These are phyloP conservation scores for Priceomyces fermenticarens DNA, from an alignment of 805 yeast genomes.

Conservation along the genomic window DNA sequence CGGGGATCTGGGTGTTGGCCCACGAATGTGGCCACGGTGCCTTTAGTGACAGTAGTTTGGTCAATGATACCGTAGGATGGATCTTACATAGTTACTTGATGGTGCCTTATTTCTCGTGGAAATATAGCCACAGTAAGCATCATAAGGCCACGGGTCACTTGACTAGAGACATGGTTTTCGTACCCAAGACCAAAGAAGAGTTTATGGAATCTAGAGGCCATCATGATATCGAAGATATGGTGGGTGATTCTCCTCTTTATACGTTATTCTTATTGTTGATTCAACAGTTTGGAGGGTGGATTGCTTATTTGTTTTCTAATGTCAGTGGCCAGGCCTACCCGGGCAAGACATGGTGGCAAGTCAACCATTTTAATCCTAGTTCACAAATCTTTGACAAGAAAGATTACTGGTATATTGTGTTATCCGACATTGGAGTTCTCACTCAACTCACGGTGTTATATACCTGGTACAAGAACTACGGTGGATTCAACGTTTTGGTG, in stretches of 20 bases:
- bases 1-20: slow-evolving; percentile 83
- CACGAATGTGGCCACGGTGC: slow-evolving; percentile 94
- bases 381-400: slow-evolving; percentile 72
- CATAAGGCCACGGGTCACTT: slow-evolving; percentile 88
- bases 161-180: slow-evolving; percentile 80
- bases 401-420: slow-evolving; percentile 68
- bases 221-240: slow-evolving; percentile 47
- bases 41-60: slow-evolving; percentile 66
- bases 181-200: slow-evolving; percentile 65
- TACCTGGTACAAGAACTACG: slow-evolving; percentile 59
- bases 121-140: slow-evolving; percentile 78
- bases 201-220: slow-evolving; percentile 40
- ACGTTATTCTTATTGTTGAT: slow-evolving; percentile 53
- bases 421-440: slow-evolving; percentile 71
- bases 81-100: slow-evolving; percentile 70
- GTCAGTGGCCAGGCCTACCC: slow-evolving; percentile 73
- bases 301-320: slow-evolving; percentile 60
- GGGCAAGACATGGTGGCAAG: slow-evolving; percentile 41
- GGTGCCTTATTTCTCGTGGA: slow-evolving; percentile 90
- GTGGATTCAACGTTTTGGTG: slow-evolving; percentile 58
- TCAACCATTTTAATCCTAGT: slow-evolving; percentile 69
- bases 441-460: slow-evolving; percentile 51
- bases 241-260: slow-evolving; percentile 73
- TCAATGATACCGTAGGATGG: slow-evolving; percentile 84
- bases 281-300: slow-evolving; percentile 82